Conservation (phyloP, 352 stramenopile genomes). For the Plasmopara halstedii region DNA sequence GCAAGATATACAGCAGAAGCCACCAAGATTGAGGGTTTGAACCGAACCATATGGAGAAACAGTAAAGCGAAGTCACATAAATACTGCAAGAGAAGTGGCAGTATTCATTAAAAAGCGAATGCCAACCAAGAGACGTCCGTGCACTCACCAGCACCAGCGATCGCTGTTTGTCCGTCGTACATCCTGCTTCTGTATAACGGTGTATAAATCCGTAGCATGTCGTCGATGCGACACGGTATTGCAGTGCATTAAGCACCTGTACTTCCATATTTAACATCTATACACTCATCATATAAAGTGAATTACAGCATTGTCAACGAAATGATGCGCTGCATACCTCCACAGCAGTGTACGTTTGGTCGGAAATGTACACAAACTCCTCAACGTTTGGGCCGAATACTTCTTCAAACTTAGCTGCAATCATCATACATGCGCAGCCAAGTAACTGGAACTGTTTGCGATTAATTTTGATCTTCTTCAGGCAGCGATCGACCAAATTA, state of each 20-base stretch:
- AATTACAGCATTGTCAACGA: neutral
- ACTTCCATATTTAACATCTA: slow-evolving; percentile 81
- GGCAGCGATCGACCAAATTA: slow-evolving; percentile 78
- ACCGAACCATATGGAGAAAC: slow-evolving; percentile 70
- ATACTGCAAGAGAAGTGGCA: slow-evolving; percentile 32
- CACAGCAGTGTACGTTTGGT: slow-evolving; percentile 90
- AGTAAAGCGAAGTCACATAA: slow-evolving; percentile 64
- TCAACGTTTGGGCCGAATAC: slow-evolving; percentile 90
- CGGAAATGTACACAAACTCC: slow-evolving; percentile 97
- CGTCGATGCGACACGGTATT: slow-evolving; percentile 71
- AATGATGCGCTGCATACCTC: slow-evolving; percentile 29
- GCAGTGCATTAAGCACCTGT: slow-evolving; percentile 62
- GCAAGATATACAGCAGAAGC: slow-evolving; percentile 69
- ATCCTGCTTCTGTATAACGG: slow-evolving; percentile 54
- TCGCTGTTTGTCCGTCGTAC: slow-evolving; percentile 43
- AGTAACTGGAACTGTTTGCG: slow-evolving; percentile 93
- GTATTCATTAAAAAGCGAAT: neutral
- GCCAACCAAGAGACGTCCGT: neutral
- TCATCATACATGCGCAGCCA: slow-evolving; percentile 92
- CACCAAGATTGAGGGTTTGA: slow-evolving; percentile 59
- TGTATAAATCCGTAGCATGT: slow-evolving; percentile 69
- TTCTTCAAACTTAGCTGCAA: slow-evolving; percentile 97
- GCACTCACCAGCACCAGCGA: slow-evolving; percentile 51
- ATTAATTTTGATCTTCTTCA: slow-evolving; percentile 78
- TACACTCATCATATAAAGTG: slow-evolving; percentile 1